Base-by-base conservation (phyloP, 306 rosid genomes). In the Begonia masoniana region DNA sequence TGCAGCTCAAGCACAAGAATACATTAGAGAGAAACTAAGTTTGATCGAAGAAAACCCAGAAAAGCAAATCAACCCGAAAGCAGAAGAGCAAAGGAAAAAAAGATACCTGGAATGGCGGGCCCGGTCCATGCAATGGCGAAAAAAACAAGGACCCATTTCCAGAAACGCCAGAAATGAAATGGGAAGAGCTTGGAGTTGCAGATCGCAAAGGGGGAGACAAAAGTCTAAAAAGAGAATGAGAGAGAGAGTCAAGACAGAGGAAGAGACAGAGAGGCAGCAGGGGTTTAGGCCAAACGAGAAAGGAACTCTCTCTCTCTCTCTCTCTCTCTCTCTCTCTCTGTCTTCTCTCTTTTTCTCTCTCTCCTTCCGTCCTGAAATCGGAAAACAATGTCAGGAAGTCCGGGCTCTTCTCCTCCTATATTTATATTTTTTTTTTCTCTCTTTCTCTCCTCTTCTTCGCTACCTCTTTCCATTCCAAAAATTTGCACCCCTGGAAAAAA, bases 321-420 rank as follows among this genome's bases (percentile, higher is more conserved):
- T 31, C 0, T 21, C 4, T 21, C 24, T 3, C 24, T n/a, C n/a
- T n/a, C n/a, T n/a, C n/a, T n/a, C n/a, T n/a, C n/a, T n/a, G n/a
- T n/a, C n/a, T 3, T 21, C 24, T 31, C 39, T 7, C 39, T 31
- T 6, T 31, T 6, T 31, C 39, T 45, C 51, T 50, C 66, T 62
- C 66, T 65, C 58, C 54, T 57, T 52, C 67, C 62, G 62, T 71
- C 65, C 64, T 43, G 62, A 71, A 71, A 65, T 74, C 73, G 51
- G 65, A 77, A 78, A 73, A 31, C 76, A 73, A 71, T 68, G 77
- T 56, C 81, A 75, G 83, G 75, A 74, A 82, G 69, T 68, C 68
- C 72, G 77, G 84, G 75, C 70, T 70, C 75, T 59, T 69, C 54
- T 42, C 53, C 62, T 59, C 46, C 75, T 15, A 55, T 73, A 68